Percentiles rank a stretch among this genome's conserved stretches.
Evolutionary conservation across 495 filamentous ascomycete genomes (phyloP).

Genomic region (Mycothermus thermophilus): DNA sequence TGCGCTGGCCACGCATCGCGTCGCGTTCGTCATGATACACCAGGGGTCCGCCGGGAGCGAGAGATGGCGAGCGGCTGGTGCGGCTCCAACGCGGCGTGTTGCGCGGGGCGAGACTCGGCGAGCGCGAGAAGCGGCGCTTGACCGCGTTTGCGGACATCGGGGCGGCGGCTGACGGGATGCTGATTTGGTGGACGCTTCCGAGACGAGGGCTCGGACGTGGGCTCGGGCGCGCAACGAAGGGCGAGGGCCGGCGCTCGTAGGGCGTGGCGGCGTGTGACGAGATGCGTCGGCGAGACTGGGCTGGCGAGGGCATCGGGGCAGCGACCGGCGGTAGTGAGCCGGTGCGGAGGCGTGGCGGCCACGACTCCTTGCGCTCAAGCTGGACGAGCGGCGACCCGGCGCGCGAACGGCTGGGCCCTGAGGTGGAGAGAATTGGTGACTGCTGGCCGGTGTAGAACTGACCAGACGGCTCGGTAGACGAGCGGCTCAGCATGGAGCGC

Average conservation of each 20-base stretch:
- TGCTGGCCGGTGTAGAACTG: constrained; percentile 20
- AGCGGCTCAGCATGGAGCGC: constrained; percentile 14
- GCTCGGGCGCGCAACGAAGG: constrained; percentile 18
- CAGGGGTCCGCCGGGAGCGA: constrained; percentile 9
- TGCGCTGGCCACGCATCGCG: constrained; percentile 12
- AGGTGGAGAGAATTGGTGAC: constrained; percentile 20
- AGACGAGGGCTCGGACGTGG: constrained; percentile 9
- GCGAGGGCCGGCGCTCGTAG: constrained; percentile 26
- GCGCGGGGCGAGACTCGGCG: constrained; percentile 28
- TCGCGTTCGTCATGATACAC: constrained; percentile 12
- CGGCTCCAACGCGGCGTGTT: constrained; percentile 36
- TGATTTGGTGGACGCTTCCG: constrained; percentile 1
- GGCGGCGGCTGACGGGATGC: not conserved
- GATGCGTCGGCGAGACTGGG: constrained; percentile 25
- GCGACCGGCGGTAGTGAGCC: constrained; percentile 32
- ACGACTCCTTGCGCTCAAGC: constrained; percentile 28
- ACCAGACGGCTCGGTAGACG: constrained; percentile 22
- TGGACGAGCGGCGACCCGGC: constrained; percentile 25
- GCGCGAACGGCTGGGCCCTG: constrained; percentile 11
- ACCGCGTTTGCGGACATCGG: constrained; percentile 9
- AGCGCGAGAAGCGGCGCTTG: constrained; percentile 28
- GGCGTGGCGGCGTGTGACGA: constrained; percentile 17
- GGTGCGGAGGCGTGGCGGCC: constrained; percentile 30
- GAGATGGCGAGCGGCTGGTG: constrained; percentile 21
- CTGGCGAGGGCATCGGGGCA: constrained; percentile 15